Conservation (phyloP, 2,329 filamentous ascomycete species). For the Arachnopeziza araneosa region DNA sequence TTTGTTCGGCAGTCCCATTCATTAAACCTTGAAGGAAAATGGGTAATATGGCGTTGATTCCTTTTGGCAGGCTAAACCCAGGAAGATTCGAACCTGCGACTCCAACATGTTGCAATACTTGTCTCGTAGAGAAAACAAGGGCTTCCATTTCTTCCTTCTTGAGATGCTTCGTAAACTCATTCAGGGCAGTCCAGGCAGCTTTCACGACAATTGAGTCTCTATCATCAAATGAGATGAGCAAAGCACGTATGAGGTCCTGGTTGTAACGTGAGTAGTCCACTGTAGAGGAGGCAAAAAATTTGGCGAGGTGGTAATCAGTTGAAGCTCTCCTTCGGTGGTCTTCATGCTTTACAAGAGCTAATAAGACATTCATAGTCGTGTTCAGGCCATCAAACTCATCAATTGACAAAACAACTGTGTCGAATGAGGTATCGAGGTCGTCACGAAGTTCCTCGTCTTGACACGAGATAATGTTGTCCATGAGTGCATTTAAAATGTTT, state of each 20-base stretch:
- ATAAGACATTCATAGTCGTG: conserved; percentile 88
- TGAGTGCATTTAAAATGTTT: conserved; percentile 84
- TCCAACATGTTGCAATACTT: conserved; percentile 82
- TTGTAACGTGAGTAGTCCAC: conserved; percentile 95
- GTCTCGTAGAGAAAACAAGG: conserved; percentile 77
- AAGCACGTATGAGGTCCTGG: conserved; percentile 84
- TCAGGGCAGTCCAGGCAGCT: conserved; percentile 81
- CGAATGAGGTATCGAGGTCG: conserved; percentile 77
- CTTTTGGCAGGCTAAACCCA: conserved; percentile 90
- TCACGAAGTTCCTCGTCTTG: conserved; percentile 66
- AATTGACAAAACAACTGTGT: conserved; percentile 84
- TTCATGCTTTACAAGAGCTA: conserved; percentile 83
- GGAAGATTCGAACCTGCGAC: conserved; percentile 78
- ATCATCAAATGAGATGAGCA: conserved; percentile 91
- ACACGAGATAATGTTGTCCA: conserved; percentile 82
- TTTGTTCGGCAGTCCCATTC: conserved; percentile 90
- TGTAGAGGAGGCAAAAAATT: conserved; percentile 75
- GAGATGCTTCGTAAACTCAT: conserved; percentile 79
- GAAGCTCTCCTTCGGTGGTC: conserved; percentile 79
- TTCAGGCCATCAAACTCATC: conserved; percentile 96
- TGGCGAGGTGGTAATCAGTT: conserved; percentile 73
- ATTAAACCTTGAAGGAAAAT: conserved; percentile 98
- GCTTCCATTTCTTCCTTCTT: conserved; percentile 98
- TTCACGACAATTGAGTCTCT: conserved; percentile 78
- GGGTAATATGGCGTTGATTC: conserved; percentile 90